Conservation (phyloP, 1,284 basidiomycete genomes). For the Phenoliferia sp. region DNA sequence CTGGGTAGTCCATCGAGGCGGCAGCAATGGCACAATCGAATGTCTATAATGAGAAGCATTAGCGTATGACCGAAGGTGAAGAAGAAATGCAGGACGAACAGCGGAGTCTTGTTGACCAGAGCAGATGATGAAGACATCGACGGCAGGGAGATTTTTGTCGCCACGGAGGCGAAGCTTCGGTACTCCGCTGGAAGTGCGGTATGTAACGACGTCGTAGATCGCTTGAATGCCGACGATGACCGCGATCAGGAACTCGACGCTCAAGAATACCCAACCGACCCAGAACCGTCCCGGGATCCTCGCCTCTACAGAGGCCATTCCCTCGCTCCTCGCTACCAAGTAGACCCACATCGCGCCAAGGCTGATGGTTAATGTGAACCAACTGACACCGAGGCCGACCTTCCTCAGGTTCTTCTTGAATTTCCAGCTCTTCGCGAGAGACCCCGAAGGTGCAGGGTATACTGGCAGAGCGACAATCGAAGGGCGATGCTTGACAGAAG, state of each 20-base stretch:
- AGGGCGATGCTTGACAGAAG: conserved; percentile 11
- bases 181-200: conserved; percentile 17
- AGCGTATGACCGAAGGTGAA: neutral
- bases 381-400: neutral
- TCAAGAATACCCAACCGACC: conserved; percentile 33
- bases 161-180: conserved; percentile 34
- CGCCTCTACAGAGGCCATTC: conserved; percentile 19
- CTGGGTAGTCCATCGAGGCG: conserved; percentile 36
- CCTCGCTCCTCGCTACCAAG: conserved; percentile 9
- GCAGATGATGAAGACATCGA: conserved; percentile 36
- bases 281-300: conserved; percentile 24
- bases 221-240: conserved; percentile 20
- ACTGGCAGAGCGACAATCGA: conserved; percentile 30
- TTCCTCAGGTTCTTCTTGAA: conserved; percentile 10
- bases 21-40: conserved; percentile 37
- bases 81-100: conserved; percentile 9
- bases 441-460: conserved; percentile 20
- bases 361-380: conserved; percentile 11
- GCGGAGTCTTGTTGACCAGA: conserved; percentile 35
- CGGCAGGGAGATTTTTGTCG: conserved; percentile 35
- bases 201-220: conserved; percentile 23
- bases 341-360: conserved; percentile 20
- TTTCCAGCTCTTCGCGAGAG: neutral
- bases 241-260: conserved; percentile 30
- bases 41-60: neutral